Conservation (phyloP, 345 rosid genomes). For the Populus tremula region DNA sequence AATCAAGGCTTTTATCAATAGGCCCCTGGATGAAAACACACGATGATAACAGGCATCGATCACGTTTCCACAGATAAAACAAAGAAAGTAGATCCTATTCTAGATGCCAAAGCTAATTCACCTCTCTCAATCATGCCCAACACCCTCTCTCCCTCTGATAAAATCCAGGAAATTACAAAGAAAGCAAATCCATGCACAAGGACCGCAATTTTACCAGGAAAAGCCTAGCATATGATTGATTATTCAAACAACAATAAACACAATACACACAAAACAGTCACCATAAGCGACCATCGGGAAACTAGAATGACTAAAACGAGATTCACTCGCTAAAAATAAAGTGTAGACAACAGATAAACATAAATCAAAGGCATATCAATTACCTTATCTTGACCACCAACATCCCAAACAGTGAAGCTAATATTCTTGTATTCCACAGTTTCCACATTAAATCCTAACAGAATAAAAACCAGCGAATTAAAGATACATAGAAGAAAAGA, state of each 20-base stretch:
- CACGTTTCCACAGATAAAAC: not conserved
- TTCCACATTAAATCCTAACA: constrained; percentile 10
- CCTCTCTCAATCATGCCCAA: not conserved
- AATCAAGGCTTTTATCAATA: not conserved
- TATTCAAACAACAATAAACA: not conserved
- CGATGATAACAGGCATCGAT: not conserved
- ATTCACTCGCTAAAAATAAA: not conserved
- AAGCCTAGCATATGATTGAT: not conserved
- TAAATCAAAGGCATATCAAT: not conserved
- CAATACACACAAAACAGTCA: not conserved
- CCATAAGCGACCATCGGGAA: too few relatives aligned
- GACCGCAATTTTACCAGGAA: not conserved
- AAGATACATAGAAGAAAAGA: not conserved
- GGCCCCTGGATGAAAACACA: not conserved
- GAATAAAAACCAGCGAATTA: not conserved
- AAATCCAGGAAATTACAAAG: not conserved
- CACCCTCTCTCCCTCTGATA: not conserved
- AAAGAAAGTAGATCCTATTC: not conserved
- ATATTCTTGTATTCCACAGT: constrained; percentile 10
- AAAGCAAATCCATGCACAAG: not conserved
- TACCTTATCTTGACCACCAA: constrained; percentile 12
- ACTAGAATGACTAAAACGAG: not conserved
- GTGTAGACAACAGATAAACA: not conserved
- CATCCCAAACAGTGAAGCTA: constrained; percentile 15
- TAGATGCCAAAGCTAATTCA: not conserved